Evolutionary conservation across 768 basidiomycete species (phyloP).

Genomic region (Boletus pseudo-olivaceus): DNA sequence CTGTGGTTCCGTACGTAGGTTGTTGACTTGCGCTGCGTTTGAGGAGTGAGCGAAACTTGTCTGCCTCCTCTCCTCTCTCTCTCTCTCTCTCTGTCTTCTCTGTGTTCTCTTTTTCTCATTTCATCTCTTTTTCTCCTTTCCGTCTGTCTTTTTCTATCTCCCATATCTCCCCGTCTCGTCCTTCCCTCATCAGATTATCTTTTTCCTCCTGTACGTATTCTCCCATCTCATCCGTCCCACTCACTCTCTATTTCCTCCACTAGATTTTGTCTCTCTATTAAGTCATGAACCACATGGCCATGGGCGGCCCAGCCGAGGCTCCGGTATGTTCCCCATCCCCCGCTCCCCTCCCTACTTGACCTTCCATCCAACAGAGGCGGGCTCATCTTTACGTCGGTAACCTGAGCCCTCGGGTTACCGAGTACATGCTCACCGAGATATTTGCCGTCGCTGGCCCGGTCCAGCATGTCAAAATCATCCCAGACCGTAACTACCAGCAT

Average conservation of each 20-base stretch:
- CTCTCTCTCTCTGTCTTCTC: constrained; percentile 12
- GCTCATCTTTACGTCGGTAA: constrained; percentile 99
- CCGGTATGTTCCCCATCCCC: constrained; percentile 48
- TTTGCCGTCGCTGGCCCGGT: constrained; percentile 96
- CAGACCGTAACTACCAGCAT: constrained; percentile 98
- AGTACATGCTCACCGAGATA: constrained; percentile 98
- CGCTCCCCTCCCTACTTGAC: not conserved
- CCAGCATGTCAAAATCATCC: constrained; percentile 99
- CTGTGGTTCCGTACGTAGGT: constrained; percentile 15
- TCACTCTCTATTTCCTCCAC: constrained; percentile 10
- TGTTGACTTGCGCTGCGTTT: constrained; percentile 23
- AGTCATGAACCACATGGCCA: constrained; percentile 73
- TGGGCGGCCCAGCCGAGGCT: constrained; percentile 69
- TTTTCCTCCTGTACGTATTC: constrained; percentile 31
- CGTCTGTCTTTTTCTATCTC: constrained; percentile 35
- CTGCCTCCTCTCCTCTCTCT: constrained; percentile 2
- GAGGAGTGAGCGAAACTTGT: constrained; percentile 18
- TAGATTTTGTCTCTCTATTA: constrained; percentile 39
- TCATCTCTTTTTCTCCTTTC: constrained; percentile 32
- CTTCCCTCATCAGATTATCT: constrained; percentile 40
- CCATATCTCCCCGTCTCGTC: constrained; percentile 33
- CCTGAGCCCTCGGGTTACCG: constrained; percentile 94
- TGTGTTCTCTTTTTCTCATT: constrained; percentile 32
- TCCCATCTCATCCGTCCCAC: constrained; percentile 4
- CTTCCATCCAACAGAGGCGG: constrained; percentile 53